Base-by-base conservation (phyloP, 805 yeast genomes). In the Kuraishia floccosa region DNA sequence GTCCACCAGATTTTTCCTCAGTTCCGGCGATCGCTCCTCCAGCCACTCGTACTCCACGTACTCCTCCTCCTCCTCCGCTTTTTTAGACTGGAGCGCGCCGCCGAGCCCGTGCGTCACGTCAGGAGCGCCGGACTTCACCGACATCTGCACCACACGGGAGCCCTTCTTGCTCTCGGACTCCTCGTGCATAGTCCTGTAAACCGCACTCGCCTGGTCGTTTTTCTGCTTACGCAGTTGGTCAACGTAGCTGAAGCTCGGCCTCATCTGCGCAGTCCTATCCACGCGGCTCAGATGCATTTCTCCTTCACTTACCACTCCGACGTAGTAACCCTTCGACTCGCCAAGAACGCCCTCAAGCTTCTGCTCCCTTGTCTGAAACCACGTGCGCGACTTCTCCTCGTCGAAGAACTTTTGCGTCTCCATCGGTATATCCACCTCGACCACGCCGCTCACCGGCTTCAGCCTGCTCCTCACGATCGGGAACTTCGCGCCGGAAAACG, bases 191-290 rank as follows among this genome's bases (percentile, higher is more conserved):
- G 54, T 41, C 25, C 64, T 65, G 28, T 61, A 60, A 39, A 42
- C 60, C 34, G 36, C 58, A 33, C 56, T 64, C 34, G 58, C 58
- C 35, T 64, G 71, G 37, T 54, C 47, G 38, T 34, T 33, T 64
- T 56, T 17, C 13, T 37, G 39, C 16, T 30, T 35, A 31, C 46
- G 50, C 5, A 40, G 28, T 25, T 66, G 74, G 48, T 86, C 94
- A 26, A 86, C 72, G 47, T 87, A 83, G 39, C 67, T 69, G 56
- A 91, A 84, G 42, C 70, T 68, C 3, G 96, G 91, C 41, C 95
- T 67, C 37, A 91, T 51, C 51, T 89, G 96, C 0, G 79, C 71
- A 0, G 81, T 71, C 14, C 73, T 64, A 22, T 72, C 68, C 2
- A 87, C 61, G 1, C 89, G 82, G 1, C 71, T 53, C 37, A 89